Evolutionary conservation across 129 eudicot genomes (phyloP).

Genomic region (Pittosporum tobira): DNA sequence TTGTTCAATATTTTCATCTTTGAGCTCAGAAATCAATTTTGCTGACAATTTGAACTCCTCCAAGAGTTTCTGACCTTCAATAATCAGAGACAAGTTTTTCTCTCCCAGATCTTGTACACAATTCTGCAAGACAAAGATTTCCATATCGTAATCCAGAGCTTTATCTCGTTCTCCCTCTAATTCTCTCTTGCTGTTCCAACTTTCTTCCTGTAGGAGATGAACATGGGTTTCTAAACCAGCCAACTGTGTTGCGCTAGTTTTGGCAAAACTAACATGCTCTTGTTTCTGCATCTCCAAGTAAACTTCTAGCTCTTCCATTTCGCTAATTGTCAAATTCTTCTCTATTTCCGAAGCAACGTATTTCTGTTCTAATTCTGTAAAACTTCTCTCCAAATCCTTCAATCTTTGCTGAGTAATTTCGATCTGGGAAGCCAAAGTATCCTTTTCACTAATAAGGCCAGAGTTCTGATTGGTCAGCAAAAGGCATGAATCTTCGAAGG

Average conservation of each 20-base stretch:
- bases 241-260: constrained; percentile 28
- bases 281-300: constrained; percentile 48
- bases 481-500: constrained; percentile 67
- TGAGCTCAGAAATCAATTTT: constrained; percentile 37
- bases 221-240: constrained; percentile 34
- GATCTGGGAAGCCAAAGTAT: constrained; percentile 39
- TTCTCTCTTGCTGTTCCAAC: constrained; percentile 34
- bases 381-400: constrained; percentile 37
- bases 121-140: constrained; percentile 42
- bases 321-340: constrained; percentile 18
- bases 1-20: constrained; percentile 40
- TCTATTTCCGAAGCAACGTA: constrained; percentile 22
- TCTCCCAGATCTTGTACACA: constrained; percentile 49
- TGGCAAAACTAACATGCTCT: constrained; percentile 36
- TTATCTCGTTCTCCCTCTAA: constrained; percentile 51
- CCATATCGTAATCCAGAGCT: constrained; percentile 42
- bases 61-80: constrained; percentile 41
- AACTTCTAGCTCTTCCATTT: constrained; percentile 50
- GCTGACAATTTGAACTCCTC: constrained; percentile 43
- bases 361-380: constrained; percentile 45
- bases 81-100: constrained; percentile 28
- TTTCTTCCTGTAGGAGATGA: constrained; percentile 36
- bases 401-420: constrained; percentile 40
- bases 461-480: constrained; percentile 68
- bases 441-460: constrained; percentile 49